These are phyloP conservation scores for Atractiella rhizophila DNA, from an alignment of 768 basidiomycete species.

Conservation along the genomic window DNA sequence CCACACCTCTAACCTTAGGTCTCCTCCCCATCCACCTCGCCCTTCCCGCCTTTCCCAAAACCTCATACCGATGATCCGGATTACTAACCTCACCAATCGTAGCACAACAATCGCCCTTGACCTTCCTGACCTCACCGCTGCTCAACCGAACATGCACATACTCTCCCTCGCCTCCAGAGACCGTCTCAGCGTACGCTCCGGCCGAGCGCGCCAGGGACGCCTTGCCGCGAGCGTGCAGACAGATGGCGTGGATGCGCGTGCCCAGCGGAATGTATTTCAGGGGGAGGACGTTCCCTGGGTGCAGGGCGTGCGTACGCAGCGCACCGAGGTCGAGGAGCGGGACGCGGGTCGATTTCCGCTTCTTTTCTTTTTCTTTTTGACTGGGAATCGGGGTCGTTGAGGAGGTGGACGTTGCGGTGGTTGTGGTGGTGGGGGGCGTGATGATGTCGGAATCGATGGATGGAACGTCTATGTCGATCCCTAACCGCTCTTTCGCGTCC, in stretches of 20 bases:
- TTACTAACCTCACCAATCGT: conserved; percentile 85
- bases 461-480: neutral
- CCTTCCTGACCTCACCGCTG: conserved; percentile 73
- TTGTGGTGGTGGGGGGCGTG: conserved; percentile 10
- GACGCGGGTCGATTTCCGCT: conserved; percentile 5
- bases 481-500: too few relatives aligned
- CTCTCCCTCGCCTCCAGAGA: conserved; percentile 37
- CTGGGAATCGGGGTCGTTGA: conserved; percentile 2
- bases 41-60: conserved; percentile 75
- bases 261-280: conserved; percentile 72
- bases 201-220: conserved; percentile 70
- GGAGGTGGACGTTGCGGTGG: conserved; percentile 7
- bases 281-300: conserved; percentile 78
- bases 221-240: conserved; percentile 47
- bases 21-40: conserved; percentile 6
- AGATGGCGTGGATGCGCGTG: conserved; percentile 68
- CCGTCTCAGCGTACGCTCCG: conserved; percentile 57
- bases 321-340: conserved; percentile 46
- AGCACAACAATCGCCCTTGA: conserved; percentile 50
- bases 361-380: neutral
- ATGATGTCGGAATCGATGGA: conserved; percentile 7
- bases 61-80: conserved; percentile 56
- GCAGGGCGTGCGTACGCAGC: conserved; percentile 55
- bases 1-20: conserved; percentile 7
- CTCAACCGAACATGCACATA: conserved; percentile 66